Conservation (phyloP, 768 basidiomycete species). For the Fomitopsis pulvina region DNA sequence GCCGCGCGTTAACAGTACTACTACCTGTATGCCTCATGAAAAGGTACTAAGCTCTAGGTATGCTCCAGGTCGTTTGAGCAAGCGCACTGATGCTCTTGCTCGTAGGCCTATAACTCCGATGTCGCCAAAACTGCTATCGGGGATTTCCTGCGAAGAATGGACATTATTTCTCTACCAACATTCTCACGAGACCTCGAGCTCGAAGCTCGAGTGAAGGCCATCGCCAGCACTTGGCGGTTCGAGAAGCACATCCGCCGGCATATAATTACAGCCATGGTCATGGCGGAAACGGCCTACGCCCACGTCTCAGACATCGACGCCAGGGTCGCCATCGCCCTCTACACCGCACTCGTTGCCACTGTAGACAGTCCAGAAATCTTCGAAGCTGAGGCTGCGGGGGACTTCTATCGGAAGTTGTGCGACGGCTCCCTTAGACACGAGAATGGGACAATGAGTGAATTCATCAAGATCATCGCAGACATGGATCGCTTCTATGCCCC, state of each 20-base stretch:
- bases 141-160: background rate
- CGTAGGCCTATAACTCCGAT: background rate
- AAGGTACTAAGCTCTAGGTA: no score
- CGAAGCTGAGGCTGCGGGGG: background rate
- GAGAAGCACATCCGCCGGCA: background rate
- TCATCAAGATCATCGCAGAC: slow-evolving; percentile 28
- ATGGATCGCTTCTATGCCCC: slow-evolving; percentile 23
- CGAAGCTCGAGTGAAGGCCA: background rate
- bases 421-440: background rate
- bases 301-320: slow-evolving; percentile 2
- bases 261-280: background rate
- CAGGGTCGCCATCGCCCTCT: background rate
- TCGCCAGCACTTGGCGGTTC: slow-evolving; percentile 1
- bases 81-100: no score
- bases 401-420: background rate
- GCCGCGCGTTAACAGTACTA: no score
- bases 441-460: background rate
- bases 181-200: background rate
- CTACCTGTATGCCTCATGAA: no score
- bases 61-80: no score
- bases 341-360: slow-evolving; percentile 1
- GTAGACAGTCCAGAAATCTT: slow-evolving; percentile 1
- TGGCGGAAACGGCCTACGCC: background rate
- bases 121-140: background rate
- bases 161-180: background rate